Percentiles rank a stretch among this genome's conserved stretches.
phyloP scores from a whole-genome alignment of 106 monocot species.

The Posidonia australis region DNA sequence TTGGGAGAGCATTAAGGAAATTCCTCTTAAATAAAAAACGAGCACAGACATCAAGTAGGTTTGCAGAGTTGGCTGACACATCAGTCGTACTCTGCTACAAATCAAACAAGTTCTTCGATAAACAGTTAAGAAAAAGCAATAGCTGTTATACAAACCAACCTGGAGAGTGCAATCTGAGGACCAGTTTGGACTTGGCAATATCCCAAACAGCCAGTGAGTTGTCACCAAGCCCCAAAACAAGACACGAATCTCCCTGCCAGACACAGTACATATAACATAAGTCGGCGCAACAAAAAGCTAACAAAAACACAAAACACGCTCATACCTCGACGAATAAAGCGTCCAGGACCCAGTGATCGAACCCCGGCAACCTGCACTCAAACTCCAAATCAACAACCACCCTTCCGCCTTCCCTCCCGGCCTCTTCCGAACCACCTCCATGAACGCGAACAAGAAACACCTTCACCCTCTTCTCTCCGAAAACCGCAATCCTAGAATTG shows the following conservation, averaged over 20 bases:
- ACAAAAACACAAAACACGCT: not conserved
- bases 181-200: slow-evolving; percentile 9
- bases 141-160: slow-evolving; percentile 18
- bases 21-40: no score
- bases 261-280: not conserved
- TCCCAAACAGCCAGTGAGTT: slow-evolving; percentile 90
- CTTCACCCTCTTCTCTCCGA: slow-evolving; percentile 69
- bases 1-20: no score
- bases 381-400: slow-evolving; percentile 29
- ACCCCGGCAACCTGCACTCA: slow-evolving; percentile 34
- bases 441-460: slow-evolving; percentile 23
- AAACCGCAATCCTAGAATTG: slow-evolving; percentile 37
- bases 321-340: slow-evolving; percentile 46
- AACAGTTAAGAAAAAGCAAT: not conserved
- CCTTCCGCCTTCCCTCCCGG: not conserved
- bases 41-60: no score
- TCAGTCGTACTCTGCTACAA: not conserved
- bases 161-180: slow-evolving; percentile 42
- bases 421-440: slow-evolving; percentile 1
- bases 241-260: slow-evolving; percentile 35
- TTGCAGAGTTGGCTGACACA: no score
- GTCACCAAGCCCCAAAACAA: slow-evolving; percentile 79
- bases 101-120: not conserved
- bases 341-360: slow-evolving; percentile 94
- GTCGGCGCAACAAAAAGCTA: not conserved